A percentile compares a stretch with the other conserved stretches of the same genome.
phyloP scores from a whole-genome alignment of 768 basidiomycete species.

The Russula sp. region DNA sequence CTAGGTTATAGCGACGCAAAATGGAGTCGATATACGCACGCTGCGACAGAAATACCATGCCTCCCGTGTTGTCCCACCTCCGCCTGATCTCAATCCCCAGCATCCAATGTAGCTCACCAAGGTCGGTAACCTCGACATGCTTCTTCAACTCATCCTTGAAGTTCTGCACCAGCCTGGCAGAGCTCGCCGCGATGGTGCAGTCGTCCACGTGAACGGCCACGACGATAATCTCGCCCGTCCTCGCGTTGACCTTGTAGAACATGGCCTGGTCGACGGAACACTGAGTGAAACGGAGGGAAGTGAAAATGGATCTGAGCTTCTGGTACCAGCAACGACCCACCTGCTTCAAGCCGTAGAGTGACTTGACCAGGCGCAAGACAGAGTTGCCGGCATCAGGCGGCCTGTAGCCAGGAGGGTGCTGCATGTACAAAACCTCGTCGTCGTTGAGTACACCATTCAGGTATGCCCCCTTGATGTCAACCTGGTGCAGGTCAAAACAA shows the following conservation, averaged over 20 bases:
- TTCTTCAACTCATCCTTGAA: constrained; percentile 30
- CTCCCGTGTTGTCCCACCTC: not conserved
- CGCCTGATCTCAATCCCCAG: constrained; percentile 22
- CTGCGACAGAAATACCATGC: constrained; percentile 30
- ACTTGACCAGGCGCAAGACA: not conserved
- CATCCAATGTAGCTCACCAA: not conserved
- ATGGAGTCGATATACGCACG: constrained; percentile 24
- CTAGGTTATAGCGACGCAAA: too few species aligned
- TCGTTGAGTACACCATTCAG: constrained; percentile 35
- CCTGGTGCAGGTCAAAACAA: constrained; percentile 28
- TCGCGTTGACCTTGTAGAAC: too few species aligned
- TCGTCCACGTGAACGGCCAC: constrained; percentile 25
- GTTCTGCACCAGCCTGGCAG: not conserved
- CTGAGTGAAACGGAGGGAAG: not conserved
- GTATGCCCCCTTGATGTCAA: constrained; percentile 41
- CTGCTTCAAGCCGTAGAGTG: not conserved
- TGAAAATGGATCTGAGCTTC: not conserved
- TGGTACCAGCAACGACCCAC: not conserved
- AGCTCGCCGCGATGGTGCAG: constrained; percentile 29
- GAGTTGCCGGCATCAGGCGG: not conserved
- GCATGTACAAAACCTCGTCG: constrained; percentile 32
- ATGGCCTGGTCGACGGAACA: not conserved
- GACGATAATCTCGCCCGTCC: too few species aligned
- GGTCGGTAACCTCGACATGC: constrained; percentile 27
- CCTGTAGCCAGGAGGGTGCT: not conserved